These are phyloP conservation scores for Diatrype stigma DNA, from an alignment of 2,329 filamentous ascomycete genomes.

Conservation along the genomic window DNA sequence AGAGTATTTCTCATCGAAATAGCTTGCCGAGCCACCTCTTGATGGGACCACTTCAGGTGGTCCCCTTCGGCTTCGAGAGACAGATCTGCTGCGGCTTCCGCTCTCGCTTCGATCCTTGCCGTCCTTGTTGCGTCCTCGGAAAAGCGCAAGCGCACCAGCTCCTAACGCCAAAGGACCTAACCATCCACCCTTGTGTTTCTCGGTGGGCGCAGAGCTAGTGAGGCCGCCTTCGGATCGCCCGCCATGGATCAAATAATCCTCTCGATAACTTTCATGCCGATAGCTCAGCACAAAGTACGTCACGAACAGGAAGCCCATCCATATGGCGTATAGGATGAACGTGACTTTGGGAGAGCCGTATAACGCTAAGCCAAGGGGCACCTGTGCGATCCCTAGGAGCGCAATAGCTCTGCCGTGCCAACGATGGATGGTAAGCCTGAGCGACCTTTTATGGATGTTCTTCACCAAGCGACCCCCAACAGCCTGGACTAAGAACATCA, in stretches of 20 bases:
- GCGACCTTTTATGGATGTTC: constrained; percentile 44
- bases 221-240: constrained; percentile 48
- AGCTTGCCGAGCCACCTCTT: constrained; percentile 51
- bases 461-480: constrained; percentile 63
- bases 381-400: constrained; percentile 78
- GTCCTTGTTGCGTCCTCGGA: constrained; percentile 40
- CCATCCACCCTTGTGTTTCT: constrained; percentile 43
- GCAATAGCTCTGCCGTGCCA: constrained; percentile 79
- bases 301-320: constrained; percentile 67
- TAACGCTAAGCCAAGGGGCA: constrained; percentile 82
- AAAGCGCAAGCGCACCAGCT: constrained; percentile 44
- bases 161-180: constrained; percentile 50
- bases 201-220: constrained; percentile 25
- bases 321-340: constrained; percentile 83
- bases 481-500: constrained; percentile 66
- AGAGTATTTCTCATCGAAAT: constrained; percentile 61
- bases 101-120: constrained; percentile 37
- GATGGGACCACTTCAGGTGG: constrained; percentile 49
- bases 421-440: constrained; percentile 69
- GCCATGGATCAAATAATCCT: constrained; percentile 53
- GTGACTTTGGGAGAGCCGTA: constrained; percentile 84
- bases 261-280: constrained; percentile 50
- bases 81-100: constrained; percentile 32
- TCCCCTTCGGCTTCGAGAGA: constrained; percentile 32
- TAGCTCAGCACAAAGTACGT: constrained; percentile 79